These are phyloP conservation scores for Cutaneotrichosporon sp. DNA, from an alignment of 1,284 basidiomycete genomes.

Conservation along the genomic window DNA sequence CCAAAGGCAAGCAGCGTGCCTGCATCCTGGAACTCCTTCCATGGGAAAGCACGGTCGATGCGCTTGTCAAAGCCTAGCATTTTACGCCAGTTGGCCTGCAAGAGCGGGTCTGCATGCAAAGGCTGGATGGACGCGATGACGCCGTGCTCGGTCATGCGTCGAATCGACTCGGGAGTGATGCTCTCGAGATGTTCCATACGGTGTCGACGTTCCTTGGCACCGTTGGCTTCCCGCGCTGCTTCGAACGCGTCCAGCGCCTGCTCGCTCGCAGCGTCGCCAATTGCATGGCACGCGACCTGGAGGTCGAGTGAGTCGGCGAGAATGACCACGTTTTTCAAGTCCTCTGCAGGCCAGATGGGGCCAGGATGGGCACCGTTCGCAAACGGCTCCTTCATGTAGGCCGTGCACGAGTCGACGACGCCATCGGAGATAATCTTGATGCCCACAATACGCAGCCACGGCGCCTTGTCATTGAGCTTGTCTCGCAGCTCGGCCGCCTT, in stretches of 20 bases:
- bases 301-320: conserved; percentile 28
- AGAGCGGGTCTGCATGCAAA: conserved; percentile 31
- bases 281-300: conserved; percentile 31
- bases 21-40: conserved; percentile 24
- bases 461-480: conserved; percentile 11
- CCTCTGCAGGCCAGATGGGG: conserved; percentile 29
- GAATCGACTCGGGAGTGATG: conserved; percentile 18
- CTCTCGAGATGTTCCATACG: conserved; percentile 36
- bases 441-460: conserved; percentile 26
- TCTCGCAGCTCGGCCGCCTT: conserved; percentile 18
- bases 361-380: conserved; percentile 15
- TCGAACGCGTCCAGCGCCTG: conserved; percentile 31
- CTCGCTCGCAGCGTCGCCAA: conserved; percentile 32
- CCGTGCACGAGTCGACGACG: conserved; percentile 32
- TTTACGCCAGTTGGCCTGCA: conserved; percentile 22
- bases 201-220: conserved; percentile 16
- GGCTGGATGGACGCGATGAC: conserved; percentile 31
- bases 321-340: conserved; percentile 20
- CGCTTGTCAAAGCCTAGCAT: conserved; percentile 25
- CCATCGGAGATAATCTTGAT: conserved; percentile 38
- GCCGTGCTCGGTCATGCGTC: conserved; percentile 22
- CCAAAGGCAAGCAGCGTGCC: conserved; percentile 25
- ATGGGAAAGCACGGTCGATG: conserved; percentile 27
- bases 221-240: conserved; percentile 19
- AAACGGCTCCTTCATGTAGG: conserved; percentile 30